phyloP scores from a whole-genome alignment of 768 basidiomycete species.

The Leccinellum luteum region DNA sequence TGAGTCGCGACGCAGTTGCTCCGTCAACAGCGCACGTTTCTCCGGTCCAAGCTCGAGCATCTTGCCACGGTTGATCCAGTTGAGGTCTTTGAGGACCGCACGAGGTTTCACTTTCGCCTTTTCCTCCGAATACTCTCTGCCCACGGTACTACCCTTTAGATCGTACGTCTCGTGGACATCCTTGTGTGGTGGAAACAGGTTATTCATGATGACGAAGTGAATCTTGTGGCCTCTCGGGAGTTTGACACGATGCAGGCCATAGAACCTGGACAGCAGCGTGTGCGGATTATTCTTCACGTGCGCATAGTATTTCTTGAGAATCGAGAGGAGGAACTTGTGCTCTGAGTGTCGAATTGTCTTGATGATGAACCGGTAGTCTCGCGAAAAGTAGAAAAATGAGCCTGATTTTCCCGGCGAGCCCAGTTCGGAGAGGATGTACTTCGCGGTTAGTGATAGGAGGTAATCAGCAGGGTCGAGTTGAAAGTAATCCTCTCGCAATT shows the following conservation, averaged over 20 bases:
- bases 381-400: constrained; percentile 98
- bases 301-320: constrained; percentile 79
- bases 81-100: constrained; percentile 92
- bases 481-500: constrained; percentile 91
- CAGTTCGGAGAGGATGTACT: constrained; percentile 96
- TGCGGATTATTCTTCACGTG: constrained; percentile 92
- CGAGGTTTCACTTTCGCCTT: constrained; percentile 73
- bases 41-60: constrained; percentile 92
- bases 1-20: constrained; percentile 85
- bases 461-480: constrained; percentile 97
- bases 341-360: constrained; percentile 96
- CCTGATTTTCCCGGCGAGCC: constrained; percentile 98
- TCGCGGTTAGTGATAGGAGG: constrained; percentile 91
- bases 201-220: constrained; percentile 99
- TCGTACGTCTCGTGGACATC: constrained; percentile 98
- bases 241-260: constrained; percentile 97
- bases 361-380: constrained; percentile 99
- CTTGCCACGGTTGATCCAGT: constrained; percentile 85
- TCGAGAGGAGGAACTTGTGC: constrained; percentile 86
- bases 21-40: constrained; percentile 85
- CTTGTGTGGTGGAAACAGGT: constrained; percentile 95
- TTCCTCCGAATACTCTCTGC: constrained; percentile 83
- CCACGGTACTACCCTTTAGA: constrained; percentile 92
- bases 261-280: constrained; percentile 90
- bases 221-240: constrained; percentile 92